Base-by-base conservation (phyloP, 2,329 filamentous ascomycete species). In the Penicillium capsulatum region DNA sequence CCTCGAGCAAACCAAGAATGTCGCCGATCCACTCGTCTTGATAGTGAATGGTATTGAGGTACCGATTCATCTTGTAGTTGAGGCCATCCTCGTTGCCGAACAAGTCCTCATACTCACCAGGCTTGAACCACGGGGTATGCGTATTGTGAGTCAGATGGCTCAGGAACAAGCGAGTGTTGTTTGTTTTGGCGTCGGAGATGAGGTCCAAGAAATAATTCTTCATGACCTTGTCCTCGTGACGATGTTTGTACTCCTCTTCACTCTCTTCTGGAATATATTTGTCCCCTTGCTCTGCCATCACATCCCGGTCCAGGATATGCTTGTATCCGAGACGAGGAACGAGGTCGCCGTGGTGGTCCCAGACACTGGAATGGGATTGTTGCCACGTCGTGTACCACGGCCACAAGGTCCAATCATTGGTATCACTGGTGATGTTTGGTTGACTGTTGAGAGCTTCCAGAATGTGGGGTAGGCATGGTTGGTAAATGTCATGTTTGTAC, bases 381-480 rank as follows among this genome's bases (percentile, higher is more conserved):
- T 63, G 61, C 47, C 57, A 64, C 11, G 48, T 47, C 1, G 60
- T 55, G 16, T 59, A 54, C 60, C 60, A 64, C 9, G 58, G 59
- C 57, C 59, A 61, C n/a, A 49, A 45, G 14, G 47, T 55, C 27
- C 57, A 60, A 26, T 61, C 50, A 3, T 57, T 44, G 0, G 55
- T 50, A 22, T 51, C 33, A 9, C 45, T 51, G 7, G 40, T 54
- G 22, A 47, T 49, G 29, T 56, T 54, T 1, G 38, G 33, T 35
- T 57, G 56, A 8, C 51, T 42, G 34, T 47, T 56, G 5, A 63
- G 35, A 2, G 51, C 53, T 7, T 54, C 44, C 17, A 61, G 47
- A 4, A 63, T 48, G 7, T 64, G 70, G 0, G 70, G 63, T 34
- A 73, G 40, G 31, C 70, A 72, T 0, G 70, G 70, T 29, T 72